A percentile compares a stretch with the other conserved stretches of the same genome.
Conservation (phyloP, 2,329 filamentous ascomycete species). For the Xylariales sp. region DNA sequence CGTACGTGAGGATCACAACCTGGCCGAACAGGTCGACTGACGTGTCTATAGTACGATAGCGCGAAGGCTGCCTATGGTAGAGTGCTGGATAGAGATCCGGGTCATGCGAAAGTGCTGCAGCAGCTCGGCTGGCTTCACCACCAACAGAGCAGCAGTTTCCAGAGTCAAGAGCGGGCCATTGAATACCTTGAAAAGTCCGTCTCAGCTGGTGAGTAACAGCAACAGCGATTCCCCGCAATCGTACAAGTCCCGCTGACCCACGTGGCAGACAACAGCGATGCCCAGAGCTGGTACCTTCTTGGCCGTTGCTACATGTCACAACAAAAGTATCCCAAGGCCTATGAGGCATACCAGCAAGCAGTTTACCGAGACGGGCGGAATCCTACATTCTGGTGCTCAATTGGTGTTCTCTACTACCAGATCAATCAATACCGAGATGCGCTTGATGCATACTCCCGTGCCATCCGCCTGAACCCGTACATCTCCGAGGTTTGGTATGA, state of each 20-base stretch:
- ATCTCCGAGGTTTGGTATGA: slow-evolving; percentile 99
- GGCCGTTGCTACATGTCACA: slow-evolving; percentile 99
- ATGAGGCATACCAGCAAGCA: slow-evolving; percentile 97
- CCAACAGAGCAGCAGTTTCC: slow-evolving; percentile 86
- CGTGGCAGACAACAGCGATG: slow-evolving; percentile 76
- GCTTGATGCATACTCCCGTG: slow-evolving; percentile 92
- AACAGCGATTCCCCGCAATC: slow-evolving; percentile 10
- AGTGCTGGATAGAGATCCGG: slow-evolving; percentile 89
- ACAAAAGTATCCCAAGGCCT: slow-evolving; percentile 97
- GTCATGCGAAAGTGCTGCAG: slow-evolving; percentile 95
- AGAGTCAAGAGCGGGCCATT: slow-evolving; percentile 92
- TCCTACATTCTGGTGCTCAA: slow-evolving; percentile 99
- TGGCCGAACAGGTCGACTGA: slow-evolving; percentile 15
- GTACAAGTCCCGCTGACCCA: slow-evolving; percentile 21
- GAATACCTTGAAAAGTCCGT: slow-evolving; percentile 98
- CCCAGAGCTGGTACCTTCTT: slow-evolving; percentile 97
- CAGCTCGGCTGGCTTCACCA: slow-evolving; percentile 98
- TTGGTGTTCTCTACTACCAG: slow-evolving; percentile 97
- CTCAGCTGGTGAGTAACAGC: slow-evolving; percentile 65
- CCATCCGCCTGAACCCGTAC: slow-evolving; percentile 93
- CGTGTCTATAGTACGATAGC: slow-evolving; percentile 69
- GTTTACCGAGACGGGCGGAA: slow-evolving; percentile 97
- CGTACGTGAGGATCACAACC: slow-evolving; percentile 50
- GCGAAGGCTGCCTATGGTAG: slow-evolving; percentile 90
- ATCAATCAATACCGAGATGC: slow-evolving; percentile 99